Evolutionary conservation across 306 rosid species (phyloP).

Genomic region (Malus orientalis): DNA sequence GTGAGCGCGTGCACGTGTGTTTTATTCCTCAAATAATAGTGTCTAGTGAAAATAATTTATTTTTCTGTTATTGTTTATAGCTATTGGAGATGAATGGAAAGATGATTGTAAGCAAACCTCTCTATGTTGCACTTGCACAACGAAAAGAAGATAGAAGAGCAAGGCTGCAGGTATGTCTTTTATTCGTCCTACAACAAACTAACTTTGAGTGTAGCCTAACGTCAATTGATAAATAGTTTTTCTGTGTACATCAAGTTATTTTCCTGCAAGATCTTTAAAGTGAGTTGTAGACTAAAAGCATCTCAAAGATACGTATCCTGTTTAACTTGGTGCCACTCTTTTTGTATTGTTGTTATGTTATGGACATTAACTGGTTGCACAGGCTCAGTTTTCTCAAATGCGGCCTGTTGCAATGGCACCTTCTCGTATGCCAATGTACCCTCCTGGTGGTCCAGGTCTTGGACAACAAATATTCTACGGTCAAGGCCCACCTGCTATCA

Average conservation of each 20-base stretch:
- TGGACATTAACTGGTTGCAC: slow-evolving; percentile 12
- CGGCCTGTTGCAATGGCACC: slow-evolving; percentile 80
- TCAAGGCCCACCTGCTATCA: slow-evolving; percentile 94
- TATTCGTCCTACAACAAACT: background rate
- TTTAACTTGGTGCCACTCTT: background rate
- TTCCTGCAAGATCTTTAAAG: background rate
- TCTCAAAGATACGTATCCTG: background rate
- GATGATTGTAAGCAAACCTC: slow-evolving; percentile 87
- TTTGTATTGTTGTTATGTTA: background rate
- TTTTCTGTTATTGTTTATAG: slow-evolving; percentile 23
- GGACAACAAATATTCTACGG: slow-evolving; percentile 96
- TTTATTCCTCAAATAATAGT: background rate
- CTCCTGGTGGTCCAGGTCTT: slow-evolving; percentile 93
- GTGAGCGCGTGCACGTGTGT: background rate
- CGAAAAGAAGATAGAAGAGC: slow-evolving; percentile 98
- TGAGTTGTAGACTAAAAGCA: background rate
- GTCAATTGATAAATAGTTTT: background rate
- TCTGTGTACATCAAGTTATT: background rate
- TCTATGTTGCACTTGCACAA: slow-evolving; percentile 95
- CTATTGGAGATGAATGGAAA: slow-evolving; percentile 91
- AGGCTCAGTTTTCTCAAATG: slow-evolving; percentile 99
- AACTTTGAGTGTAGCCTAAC: background rate
- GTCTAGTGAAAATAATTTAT: background rate
- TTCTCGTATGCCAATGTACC: slow-evolving; percentile 94
- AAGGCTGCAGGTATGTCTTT: slow-evolving; percentile 75